A percentile compares a stretch with the other conserved stretches of the same genome.
These are phyloP conservation scores for Aquilaria yunnanensis DNA, from an alignment of 345 rosid genomes.

Conservation along the genomic window DNA sequence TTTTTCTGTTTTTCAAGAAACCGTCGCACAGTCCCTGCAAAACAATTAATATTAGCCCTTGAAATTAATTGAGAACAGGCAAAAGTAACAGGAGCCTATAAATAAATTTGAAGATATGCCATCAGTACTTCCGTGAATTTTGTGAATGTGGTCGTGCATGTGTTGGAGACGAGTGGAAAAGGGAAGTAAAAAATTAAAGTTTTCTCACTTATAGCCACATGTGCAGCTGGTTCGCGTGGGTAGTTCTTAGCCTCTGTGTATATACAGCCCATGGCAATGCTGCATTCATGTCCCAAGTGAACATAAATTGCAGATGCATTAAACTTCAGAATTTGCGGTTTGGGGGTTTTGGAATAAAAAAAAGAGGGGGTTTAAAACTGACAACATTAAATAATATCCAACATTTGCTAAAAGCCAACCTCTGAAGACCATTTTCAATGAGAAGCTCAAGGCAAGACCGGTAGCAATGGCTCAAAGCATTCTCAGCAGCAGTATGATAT, in stretches of 20 bases:
- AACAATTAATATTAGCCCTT: conserved; percentile 17
- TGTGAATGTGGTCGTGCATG: no score
- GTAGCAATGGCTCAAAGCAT: conserved; percentile 97
- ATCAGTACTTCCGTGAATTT: no score
- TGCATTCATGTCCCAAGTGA: conserved; percentile 32
- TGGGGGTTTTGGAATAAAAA: background rate
- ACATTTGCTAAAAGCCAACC: conserved; percentile 38
- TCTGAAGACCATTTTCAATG: conserved; percentile 76
- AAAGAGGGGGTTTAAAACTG: conserved; percentile 6
- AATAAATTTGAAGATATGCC: no score
- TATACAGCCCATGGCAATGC: conserved; percentile 93
- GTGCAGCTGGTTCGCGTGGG: conserved; percentile 99
- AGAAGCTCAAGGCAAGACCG: conserved; percentile 94
- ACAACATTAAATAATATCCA: conserved; percentile 1
- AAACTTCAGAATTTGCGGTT: background rate
- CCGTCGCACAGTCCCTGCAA: conserved; percentile 86
- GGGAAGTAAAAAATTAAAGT: background rate
- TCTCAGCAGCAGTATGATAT: conserved; percentile 98
- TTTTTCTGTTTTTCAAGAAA: conserved; percentile 91
- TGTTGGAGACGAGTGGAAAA: no score
- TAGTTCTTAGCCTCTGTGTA: conserved; percentile 91
- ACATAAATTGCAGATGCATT: conserved; percentile 21
- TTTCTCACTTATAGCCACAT: conserved; percentile 92
- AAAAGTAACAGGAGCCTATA: no score
- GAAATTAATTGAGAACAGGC: no score